phyloP scores from a whole-genome alignment of 2,329 filamentous ascomycete genomes.

The Fusarium succisae region DNA sequence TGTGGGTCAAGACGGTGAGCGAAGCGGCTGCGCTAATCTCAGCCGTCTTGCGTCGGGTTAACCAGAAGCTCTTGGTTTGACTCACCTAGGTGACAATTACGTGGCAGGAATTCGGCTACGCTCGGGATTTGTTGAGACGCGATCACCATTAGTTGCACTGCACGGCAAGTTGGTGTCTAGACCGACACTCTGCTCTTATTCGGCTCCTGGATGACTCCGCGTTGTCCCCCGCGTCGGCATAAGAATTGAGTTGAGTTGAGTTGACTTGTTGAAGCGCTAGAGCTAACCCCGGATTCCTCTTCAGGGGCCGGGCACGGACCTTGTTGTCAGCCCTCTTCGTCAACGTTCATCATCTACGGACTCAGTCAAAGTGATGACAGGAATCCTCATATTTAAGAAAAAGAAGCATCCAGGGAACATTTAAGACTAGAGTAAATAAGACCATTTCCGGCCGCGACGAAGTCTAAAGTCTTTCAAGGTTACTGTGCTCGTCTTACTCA shows the following conservation, averaged over 20 bases:
- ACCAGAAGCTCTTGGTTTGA: constrained; percentile 16
- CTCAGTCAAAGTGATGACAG: background rate
- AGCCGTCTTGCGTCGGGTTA: constrained; percentile 30
- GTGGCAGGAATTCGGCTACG: constrained; percentile 19
- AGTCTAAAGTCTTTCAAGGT: background rate
- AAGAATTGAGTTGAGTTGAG: background rate
- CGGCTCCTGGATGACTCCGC: background rate
- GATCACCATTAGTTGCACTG: background rate
- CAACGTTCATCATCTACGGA: background rate
- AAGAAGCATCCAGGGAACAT: background rate
- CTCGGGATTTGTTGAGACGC: constrained; percentile 26
- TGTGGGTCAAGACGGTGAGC: constrained; percentile 10
- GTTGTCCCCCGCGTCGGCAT: constrained; percentile 19
- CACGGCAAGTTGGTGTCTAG: background rate
- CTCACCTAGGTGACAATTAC: constrained; percentile 34
- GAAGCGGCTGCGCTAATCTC: constrained; percentile 25
- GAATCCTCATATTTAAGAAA: background rate
- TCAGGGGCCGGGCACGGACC: constrained; percentile 24
- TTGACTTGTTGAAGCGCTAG: constrained; percentile 18
- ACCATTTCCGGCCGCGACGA: background rate
- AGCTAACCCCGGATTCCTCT: constrained; percentile 33
- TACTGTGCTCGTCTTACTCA: background rate
- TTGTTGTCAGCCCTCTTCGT: background rate
- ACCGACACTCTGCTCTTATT: background rate
- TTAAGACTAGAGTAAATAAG: background rate